These are phyloP conservation scores for Rhodofomes roseus DNA, from an alignment of 1,284 basidiomycete genomes.

Conservation along the genomic window DNA sequence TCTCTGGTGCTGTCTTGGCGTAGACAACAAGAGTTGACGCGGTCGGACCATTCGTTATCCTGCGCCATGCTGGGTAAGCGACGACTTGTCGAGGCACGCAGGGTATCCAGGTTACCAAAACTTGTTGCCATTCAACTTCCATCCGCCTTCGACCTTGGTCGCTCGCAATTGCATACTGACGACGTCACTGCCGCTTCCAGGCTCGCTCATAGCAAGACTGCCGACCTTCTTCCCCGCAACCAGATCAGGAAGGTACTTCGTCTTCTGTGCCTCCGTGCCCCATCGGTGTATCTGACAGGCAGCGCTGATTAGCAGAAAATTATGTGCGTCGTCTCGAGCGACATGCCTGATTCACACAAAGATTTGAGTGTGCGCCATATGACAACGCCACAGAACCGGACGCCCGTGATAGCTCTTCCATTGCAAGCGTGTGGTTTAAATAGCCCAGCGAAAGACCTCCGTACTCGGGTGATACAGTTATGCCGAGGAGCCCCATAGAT, in stretches of 20 bases:
- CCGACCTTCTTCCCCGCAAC: conserved; percentile 84
- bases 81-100: not conserved
- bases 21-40: conserved; percentile 92
- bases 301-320: not conserved
- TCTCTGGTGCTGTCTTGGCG: conserved; percentile 81
- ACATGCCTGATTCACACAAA: conserved; percentile 71
- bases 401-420: conserved; percentile 89
- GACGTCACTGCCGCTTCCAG: conserved; percentile 89
- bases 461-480: conserved; percentile 80
- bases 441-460: conserved; percentile 82
- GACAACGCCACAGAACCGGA: conserved; percentile 90
- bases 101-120: conserved; percentile 66
- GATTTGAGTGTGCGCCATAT: conserved; percentile 92
- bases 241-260: conserved; percentile 84
- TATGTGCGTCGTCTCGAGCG: too few relatives aligned
- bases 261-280: conserved; percentile 83
- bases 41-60: conserved; percentile 94
- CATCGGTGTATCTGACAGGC: conserved; percentile 72
- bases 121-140: conserved; percentile 85
- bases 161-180: conserved; percentile 87
- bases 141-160: conserved; percentile 73
- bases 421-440: conserved; percentile 85
- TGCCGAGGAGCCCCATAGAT: conserved; percentile 80
- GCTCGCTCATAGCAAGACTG: conserved; percentile 92
- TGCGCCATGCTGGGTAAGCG: conserved; percentile 24